Evolutionary conservation across 2,329 filamentous ascomycete genomes (phyloP).

Genomic region (Aspergillus udagawae): DNA sequence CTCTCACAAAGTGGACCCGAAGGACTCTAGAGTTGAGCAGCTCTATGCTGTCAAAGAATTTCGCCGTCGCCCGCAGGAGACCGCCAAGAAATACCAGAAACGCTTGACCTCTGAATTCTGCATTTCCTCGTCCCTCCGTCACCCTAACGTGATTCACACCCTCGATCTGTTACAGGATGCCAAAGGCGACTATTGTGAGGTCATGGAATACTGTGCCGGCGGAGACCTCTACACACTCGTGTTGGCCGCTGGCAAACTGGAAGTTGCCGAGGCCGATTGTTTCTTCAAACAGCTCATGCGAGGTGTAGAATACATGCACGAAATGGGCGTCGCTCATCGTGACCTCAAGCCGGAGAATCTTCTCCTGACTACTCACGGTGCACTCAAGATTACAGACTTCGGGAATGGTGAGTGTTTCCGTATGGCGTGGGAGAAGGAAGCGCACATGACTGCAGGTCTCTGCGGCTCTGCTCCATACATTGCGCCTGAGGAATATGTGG

Average conservation of each 20-base stretch:
- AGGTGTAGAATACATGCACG: conserved; percentile 97
- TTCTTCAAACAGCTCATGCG: conserved; percentile 99
- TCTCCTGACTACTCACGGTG: conserved; percentile 85
- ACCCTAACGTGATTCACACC: conserved; percentile 97
- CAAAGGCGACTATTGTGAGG: conserved; percentile 96
- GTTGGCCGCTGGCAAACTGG: conserved; percentile 83
- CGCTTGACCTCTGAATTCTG: conserved; percentile 96
- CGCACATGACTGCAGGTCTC: conserved; percentile 95
- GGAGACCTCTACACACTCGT: conserved; percentile 94
- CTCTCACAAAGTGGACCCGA: conserved; percentile 89
- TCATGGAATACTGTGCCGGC: conserved; percentile 98
- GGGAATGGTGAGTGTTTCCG: conserved; percentile 98
- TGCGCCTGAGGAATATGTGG: conserved; percentile 90
- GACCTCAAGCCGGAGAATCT: conserved; percentile 97
- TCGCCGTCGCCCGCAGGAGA: conserved; percentile 87
- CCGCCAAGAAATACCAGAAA: conserved; percentile 96
- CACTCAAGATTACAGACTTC: conserved; percentile 96
- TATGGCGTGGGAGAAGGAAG: conserved; percentile 98
- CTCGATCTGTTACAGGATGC: conserved; percentile 91
- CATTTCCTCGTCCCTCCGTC: conserved; percentile 92
- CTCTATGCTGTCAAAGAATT: conserved; percentile 98
- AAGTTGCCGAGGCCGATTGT: conserved; percentile 86
- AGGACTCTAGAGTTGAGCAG: conserved; percentile 72
- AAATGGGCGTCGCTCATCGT: conserved; percentile 97
- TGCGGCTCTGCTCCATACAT: conserved; percentile 98